Evolutionary conservation across 2,329 filamentous ascomycete species (phyloP), one percentile per base, ranked within the genome.

Genomic region (Xylaria sp.): DNA sequence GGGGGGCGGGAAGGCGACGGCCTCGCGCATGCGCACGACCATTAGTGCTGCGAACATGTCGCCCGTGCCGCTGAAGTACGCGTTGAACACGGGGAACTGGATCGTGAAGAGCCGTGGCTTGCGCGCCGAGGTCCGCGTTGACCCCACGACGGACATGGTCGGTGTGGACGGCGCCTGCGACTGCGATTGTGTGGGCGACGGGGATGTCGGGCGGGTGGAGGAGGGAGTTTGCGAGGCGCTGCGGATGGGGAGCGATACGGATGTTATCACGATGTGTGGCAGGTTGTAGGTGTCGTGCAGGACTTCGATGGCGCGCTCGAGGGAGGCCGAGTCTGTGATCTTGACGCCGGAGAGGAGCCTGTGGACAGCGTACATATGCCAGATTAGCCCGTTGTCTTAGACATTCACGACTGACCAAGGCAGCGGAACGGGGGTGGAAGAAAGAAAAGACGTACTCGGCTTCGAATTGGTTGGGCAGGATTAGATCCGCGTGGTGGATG

Each of bases 1-100:
- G 25, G 92, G n/a, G n/a, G 7, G 54, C 21, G 31, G 49, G 40
- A 27, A 55, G 3, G 53, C 33, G 52, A 92, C 90, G 25, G 92
- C 93, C 80, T 98, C 92, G 60, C 94, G 89, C 72, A 99, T 87
- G 29, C 94, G 88, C 40, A 91, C 91, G 1, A 97, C 87, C 73
- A 92, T 93, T 46, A 99, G 83, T 7, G 94, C 94, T 29, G 93
- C 94, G 73, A 99, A 98, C 94, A 99, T 97, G 79, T 99, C 95
- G 47, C 95, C 95, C 0, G 96, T 98, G 40, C 95, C 95, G 70
- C 90, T 93, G 78, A 98, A 99, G 82, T 95, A 97, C 78, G 93
- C 91, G 73, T 97, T 91, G 62, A 97, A 88, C 27, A 90, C 86
- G 0, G 94, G 93, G 58, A 97, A 92, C 58, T 90, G 87, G 71